Evolutionary conservation across 306 rosid genomes (phyloP), one percentile per base, ranked within the genome.

Genomic region (Cucurbita maxima): DNA sequence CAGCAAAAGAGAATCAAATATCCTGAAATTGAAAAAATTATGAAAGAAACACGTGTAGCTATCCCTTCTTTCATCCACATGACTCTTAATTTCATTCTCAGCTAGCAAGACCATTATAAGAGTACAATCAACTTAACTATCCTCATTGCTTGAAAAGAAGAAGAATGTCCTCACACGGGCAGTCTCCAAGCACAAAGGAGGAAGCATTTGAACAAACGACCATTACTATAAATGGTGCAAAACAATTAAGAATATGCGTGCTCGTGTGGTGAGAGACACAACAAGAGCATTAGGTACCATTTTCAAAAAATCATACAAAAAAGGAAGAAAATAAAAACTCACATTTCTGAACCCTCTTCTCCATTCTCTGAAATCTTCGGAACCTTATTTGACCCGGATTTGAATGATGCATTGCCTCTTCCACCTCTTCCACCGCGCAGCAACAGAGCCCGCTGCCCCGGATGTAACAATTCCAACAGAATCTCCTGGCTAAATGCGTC

Each of bases 341-440:
- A 90, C 97, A 90, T 82, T 85, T 94, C 96, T 7, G 84, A 88
- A 71, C 98, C 98, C 75, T 76, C 83, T 77, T 91, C 98, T 8
- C 97, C 96, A 79, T 88, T 86, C 79, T 94, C 97, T 51, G 97
- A 97, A 57, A 94, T 90, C 86, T 86, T 87, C 1, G 96, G 98
- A 48, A 81, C 97, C 89, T 90, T 94, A 81, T 90, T 94, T 10
- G 74, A 77, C 74, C 94, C 95, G 0, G 92, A 81, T 84, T 90
- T 90, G 77, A 94, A 94, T 1, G 95, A 85, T 58, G 93, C 96
- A 51, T 93, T 93, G 79, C 98, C 98, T 84, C 97, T 84, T 38
- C 98, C 98, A 12, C 97, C 98, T 83, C 97, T 84, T 10, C 98
- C 98, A 19, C 98, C 97, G 0, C 94, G 96, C 83, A 93, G 81